Conservation (phyloP, 352 stramenopile genomes). For the Blastocystis sp. region DNA sequence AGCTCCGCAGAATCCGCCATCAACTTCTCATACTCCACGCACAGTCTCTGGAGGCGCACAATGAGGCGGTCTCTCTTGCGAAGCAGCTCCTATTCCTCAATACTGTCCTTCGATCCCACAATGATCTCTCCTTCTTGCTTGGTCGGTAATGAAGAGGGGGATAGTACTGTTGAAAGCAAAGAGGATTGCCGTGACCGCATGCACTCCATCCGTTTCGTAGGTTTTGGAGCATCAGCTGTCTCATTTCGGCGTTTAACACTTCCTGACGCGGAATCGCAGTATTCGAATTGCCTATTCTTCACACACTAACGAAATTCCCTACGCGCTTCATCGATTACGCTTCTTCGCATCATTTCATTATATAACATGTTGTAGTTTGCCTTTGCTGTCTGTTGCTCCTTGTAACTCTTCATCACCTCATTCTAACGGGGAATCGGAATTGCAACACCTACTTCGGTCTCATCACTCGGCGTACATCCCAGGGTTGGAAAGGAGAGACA, state of each 20-base stretch:
- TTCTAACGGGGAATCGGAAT: not conserved
- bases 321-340: not conserved
- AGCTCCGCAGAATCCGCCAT: not conserved
- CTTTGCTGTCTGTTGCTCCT: not conserved
- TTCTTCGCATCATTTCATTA: not conserved
- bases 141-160: not conserved
- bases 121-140: conserved; percentile 22
- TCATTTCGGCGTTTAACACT: not conserved
- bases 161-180: not conserved
- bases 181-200: not conserved
- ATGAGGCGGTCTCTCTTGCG: not conserved
- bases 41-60: conserved; percentile 1
- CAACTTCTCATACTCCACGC: conserved; percentile 35
- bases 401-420: not conserved
- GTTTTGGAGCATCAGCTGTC: conserved; percentile 21
- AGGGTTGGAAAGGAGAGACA: conserved; percentile 44
- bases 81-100: conserved; percentile 1
- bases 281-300: not conserved
- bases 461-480: too few relatives aligned
- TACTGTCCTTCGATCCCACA: not conserved
- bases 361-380: not conserved
- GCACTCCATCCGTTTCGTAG: not conserved
- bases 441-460: not conserved
- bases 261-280: not conserved
- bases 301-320: not conserved